phyloP scores from a whole-genome alignment of 345 rosid species.

The Melastoma malabathricum region DNA sequence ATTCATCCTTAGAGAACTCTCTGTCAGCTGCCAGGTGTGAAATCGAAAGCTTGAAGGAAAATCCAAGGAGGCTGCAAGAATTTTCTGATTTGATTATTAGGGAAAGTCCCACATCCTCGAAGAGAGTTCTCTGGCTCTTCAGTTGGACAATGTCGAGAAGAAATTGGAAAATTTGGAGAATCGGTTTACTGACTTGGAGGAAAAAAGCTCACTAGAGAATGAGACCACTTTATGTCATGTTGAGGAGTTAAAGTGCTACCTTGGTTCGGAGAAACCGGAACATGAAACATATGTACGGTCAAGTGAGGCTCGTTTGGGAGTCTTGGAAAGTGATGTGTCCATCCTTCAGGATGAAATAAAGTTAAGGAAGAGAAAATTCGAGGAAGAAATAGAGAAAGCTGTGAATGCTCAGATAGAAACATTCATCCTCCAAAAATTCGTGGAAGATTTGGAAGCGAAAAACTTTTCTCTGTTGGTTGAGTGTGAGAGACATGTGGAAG shows the following conservation, averaged over 20 bases:
- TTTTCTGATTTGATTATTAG: constrained; percentile 50
- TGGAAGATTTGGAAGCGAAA: constrained; percentile 61
- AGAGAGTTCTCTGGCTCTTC: constrained; percentile 41
- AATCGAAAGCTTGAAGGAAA: constrained; percentile 55
- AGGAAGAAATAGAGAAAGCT: constrained; percentile 81
- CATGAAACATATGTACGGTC: constrained; percentile 33
- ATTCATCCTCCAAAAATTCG: constrained; percentile 55
- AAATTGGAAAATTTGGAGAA: constrained; percentile 55
- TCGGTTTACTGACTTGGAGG: constrained; percentile 52
- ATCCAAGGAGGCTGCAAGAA: constrained; percentile 63
- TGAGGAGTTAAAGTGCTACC: constrained; percentile 45
- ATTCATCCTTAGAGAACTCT: constrained; percentile 37
- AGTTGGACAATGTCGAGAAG: constrained; percentile 43
- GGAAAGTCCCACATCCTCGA: constrained; percentile 50
- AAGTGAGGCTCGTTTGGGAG: constrained; percentile 49
- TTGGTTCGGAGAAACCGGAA: constrained; percentile 50
- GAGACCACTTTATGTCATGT: constrained; percentile 45
- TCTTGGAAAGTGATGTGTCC: constrained; percentile 55
- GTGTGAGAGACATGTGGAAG: constrained; percentile 58
- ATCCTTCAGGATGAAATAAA: constrained; percentile 56
- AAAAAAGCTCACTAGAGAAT: constrained; percentile 51
- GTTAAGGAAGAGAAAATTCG: constrained; percentile 58
- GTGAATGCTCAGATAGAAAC: constrained; percentile 73
- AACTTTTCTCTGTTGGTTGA: constrained; percentile 55
- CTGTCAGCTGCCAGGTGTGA: constrained; percentile 57